Evolutionary conservation across 108 stramenopile genomes (phyloP).

Genomic region (Aurantiochytrium sp.): DNA sequence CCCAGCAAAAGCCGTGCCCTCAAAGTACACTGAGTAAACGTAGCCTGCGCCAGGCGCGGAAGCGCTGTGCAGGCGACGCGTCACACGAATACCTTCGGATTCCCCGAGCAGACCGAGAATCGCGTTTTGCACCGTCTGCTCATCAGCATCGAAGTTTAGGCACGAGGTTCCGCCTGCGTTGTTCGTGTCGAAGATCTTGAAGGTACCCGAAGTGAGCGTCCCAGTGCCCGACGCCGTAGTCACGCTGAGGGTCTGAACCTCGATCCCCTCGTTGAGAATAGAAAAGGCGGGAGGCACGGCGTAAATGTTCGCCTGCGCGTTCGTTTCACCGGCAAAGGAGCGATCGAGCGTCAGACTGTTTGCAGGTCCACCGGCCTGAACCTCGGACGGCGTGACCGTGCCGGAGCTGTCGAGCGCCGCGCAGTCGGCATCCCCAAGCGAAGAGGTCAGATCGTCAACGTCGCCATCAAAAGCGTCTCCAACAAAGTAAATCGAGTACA

Average conservation of each 20-base stretch:
- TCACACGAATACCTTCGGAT: slow-evolving; percentile 58
- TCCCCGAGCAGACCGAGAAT: slow-evolving; percentile 40
- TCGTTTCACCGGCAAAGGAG: slow-evolving; percentile 32
- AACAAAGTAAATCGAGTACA: slow-evolving; percentile 68
- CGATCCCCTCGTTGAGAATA: slow-evolving; percentile 41
- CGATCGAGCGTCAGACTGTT: slow-evolving; percentile 59
- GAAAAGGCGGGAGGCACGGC: slow-evolving; percentile 47
- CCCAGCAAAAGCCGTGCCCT: slow-evolving; percentile 43
- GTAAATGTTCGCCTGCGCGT: slow-evolving; percentile 26
- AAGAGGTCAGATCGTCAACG: slow-evolving; percentile 46
- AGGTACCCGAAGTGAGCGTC: not conserved
- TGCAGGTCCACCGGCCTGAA: slow-evolving; percentile 44
- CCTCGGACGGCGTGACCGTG: not conserved
- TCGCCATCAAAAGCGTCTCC: slow-evolving; percentile 59
- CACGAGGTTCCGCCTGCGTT: slow-evolving; percentile 40
- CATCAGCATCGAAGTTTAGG: slow-evolving; percentile 51
- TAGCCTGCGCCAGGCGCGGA: slow-evolving; percentile 64
- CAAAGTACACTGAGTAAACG: slow-evolving; percentile 63
- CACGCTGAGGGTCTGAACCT: slow-evolving; percentile 45
- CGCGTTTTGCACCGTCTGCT: slow-evolving; percentile 54
- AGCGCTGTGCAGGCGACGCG: slow-evolving; percentile 48
- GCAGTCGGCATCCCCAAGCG: not conserved
- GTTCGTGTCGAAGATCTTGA: not conserved
- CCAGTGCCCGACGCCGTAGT: slow-evolving; percentile 11
- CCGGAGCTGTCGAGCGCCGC: slow-evolving; percentile 32